Conservation (phyloP, 352 stramenopile genomes). For the Phytophthora ramorum region DNA sequence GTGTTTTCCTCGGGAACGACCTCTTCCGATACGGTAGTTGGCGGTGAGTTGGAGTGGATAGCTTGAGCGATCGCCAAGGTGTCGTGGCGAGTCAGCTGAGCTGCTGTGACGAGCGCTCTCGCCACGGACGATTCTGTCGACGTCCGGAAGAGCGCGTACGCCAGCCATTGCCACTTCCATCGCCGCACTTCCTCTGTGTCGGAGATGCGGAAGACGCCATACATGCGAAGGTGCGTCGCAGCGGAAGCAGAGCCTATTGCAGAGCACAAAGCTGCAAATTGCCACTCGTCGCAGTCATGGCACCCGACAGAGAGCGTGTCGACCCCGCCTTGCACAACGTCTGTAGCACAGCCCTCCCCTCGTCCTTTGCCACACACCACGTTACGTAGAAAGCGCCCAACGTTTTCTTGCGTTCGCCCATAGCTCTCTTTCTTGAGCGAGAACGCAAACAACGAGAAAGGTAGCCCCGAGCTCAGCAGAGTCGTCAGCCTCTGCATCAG, state of each 20-base stretch:
- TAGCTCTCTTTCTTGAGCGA: conserved; percentile 29
- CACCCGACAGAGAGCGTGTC: conserved; percentile 30
- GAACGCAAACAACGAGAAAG: conserved; percentile 33
- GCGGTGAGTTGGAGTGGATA: conserved; percentile 28
- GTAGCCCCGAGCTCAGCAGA: conserved; percentile 18
- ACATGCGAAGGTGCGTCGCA: conserved; percentile 25
- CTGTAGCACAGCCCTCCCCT: not conserved
- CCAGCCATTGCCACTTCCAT: conserved; percentile 46
- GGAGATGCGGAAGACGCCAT: conserved; percentile 27
- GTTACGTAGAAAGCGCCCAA: conserved; percentile 21
- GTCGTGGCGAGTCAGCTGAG: conserved; percentile 21
- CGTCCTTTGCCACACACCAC: conserved; percentile 20
- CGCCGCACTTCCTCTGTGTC: conserved; percentile 22
- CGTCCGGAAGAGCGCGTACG: conserved; percentile 41
- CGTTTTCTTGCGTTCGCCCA: conserved; percentile 11
- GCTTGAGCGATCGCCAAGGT: conserved; percentile 24
- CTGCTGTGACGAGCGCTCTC: conserved; percentile 26
- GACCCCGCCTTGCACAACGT: conserved; percentile 9
- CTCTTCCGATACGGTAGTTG: conserved; percentile 1
- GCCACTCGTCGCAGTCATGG: conserved; percentile 34
- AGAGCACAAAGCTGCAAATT: conserved; percentile 36
- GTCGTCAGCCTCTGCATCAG: conserved; percentile 27
- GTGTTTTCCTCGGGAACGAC: conserved; percentile 2
- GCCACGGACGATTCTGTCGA: conserved; percentile 19
- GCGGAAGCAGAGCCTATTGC: conserved; percentile 19